Evolutionary conservation across 108 stramenopile genomes (phyloP).

Genomic region (Phaeodactylum tricornutum): DNA sequence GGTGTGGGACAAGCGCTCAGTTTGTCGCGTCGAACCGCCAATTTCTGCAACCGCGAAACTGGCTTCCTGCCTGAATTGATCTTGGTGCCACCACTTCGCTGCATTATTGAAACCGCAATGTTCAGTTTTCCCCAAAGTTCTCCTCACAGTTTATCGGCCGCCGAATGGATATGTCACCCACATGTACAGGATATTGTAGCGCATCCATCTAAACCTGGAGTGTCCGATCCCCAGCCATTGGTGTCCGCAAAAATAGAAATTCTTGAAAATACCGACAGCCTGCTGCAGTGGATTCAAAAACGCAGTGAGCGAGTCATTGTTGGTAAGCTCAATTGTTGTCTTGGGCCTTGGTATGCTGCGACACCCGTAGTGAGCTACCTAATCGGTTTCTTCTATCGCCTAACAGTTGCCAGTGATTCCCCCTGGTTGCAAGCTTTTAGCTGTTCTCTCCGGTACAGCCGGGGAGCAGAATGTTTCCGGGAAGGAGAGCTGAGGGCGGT

Average conservation of each 20-base stretch:
- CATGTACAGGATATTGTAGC: background rate
- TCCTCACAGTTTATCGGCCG: background rate
- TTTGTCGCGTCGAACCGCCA: background rate
- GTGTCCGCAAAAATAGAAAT: conserved; percentile 2
- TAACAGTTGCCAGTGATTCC: background rate
- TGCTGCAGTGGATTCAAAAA: background rate
- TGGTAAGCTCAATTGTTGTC: background rate
- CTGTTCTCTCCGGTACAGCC: background rate
- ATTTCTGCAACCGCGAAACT: conserved; percentile 6
- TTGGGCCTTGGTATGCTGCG: background rate
- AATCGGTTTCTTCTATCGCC: background rate
- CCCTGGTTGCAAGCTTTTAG: background rate
- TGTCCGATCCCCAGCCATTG: background rate
- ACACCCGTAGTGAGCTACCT: background rate
- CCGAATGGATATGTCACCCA: conserved; percentile 1
- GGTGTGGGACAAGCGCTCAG: conserved; percentile 1
- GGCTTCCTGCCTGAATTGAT: conserved; percentile 1
- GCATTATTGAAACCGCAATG: background rate
- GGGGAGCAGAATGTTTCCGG: background rate
- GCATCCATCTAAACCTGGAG: background rate
- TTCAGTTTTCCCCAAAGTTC: conserved; percentile 1
- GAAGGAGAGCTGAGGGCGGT: background rate
- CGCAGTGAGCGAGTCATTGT: conserved; percentile 2
- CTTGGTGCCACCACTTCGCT: conserved; percentile 2
- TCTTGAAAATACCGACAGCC: background rate